phyloP scores from a whole-genome alignment of 2,329 filamentous ascomycete species.

The Colletotrichum sp. region DNA sequence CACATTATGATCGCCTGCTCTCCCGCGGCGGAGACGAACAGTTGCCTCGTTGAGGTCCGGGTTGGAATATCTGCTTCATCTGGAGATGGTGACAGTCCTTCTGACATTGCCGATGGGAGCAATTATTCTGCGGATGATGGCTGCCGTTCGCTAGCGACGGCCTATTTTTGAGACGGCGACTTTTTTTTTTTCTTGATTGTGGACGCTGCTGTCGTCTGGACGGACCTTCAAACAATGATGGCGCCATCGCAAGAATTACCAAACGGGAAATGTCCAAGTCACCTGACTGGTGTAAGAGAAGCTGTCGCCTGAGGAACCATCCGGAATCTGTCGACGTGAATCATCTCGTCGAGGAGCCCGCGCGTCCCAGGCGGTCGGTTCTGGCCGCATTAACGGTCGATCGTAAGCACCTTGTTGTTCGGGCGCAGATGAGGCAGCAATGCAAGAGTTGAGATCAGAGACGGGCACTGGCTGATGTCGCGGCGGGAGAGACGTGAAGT shows the following conservation, averaged over 20 bases:
- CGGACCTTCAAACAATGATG: background rate
- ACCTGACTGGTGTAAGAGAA: background rate
- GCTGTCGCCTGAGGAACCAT: background rate
- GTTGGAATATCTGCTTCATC: background rate
- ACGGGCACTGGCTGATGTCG: background rate
- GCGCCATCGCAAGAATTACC: background rate
- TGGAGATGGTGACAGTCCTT: background rate
- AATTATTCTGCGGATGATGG: background rate
- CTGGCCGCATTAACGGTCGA: conserved; percentile 1
- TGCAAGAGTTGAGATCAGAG: background rate
- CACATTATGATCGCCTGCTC: background rate
- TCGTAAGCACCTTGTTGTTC: background rate
- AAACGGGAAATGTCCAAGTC: background rate
- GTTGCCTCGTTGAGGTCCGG: background rate
- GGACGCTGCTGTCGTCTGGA: background rate
- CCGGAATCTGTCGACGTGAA: background rate
- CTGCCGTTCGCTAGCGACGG: background rate
- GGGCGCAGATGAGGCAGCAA: background rate
- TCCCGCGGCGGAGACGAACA: background rate
- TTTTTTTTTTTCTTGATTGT: background rate
- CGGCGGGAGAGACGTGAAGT: background rate
- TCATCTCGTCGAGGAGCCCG: background rate
- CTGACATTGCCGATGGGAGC: background rate
- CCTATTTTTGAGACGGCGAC: background rate
- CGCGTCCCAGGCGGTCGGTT: background rate